phyloP scores from a whole-genome alignment of 352 stramenopile species.

The Peronospora farinosa region DNA sequence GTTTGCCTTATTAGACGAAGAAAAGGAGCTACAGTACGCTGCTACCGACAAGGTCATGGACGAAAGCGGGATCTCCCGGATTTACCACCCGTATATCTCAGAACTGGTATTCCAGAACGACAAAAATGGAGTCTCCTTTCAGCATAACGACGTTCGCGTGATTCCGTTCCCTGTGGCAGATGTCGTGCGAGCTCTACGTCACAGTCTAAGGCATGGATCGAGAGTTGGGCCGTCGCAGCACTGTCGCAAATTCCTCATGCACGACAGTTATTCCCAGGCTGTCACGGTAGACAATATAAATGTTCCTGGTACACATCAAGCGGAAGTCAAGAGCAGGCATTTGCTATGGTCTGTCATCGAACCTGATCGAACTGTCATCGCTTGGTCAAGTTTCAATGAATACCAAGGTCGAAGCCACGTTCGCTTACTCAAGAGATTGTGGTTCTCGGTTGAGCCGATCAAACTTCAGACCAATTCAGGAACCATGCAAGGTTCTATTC shows the following conservation, averaged over 20 bases:
- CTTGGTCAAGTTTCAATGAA: constrained; percentile 25
- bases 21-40: constrained; percentile 24
- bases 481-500: constrained; percentile 13
- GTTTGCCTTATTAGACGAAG: constrained; percentile 27
- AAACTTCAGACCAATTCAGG: not conserved
- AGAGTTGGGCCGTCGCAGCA: constrained; percentile 15
- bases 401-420: constrained; percentile 20
- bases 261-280: constrained; percentile 14
- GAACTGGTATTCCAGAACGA: constrained; percentile 11
- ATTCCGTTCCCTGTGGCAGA: constrained; percentile 17
- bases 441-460: constrained; percentile 22
- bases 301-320: constrained; percentile 7
- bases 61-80: constrained; percentile 16
- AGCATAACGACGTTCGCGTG: constrained; percentile 24
- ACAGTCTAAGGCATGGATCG: constrained; percentile 16
- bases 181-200: constrained; percentile 8
- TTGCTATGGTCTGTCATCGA: constrained; percentile 17
- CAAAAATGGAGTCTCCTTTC: constrained; percentile 8
- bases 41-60: constrained; percentile 21
- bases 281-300: constrained; percentile 26
- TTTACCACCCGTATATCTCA: constrained; percentile 21
- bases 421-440: constrained; percentile 19
- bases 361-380: constrained; percentile 18
- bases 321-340: constrained; percentile 12
- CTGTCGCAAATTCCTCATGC: constrained; percentile 16